phyloP scores from a whole-genome alignment of 768 basidiomycete species.

The Naganishia vaughanmartiniae region DNA sequence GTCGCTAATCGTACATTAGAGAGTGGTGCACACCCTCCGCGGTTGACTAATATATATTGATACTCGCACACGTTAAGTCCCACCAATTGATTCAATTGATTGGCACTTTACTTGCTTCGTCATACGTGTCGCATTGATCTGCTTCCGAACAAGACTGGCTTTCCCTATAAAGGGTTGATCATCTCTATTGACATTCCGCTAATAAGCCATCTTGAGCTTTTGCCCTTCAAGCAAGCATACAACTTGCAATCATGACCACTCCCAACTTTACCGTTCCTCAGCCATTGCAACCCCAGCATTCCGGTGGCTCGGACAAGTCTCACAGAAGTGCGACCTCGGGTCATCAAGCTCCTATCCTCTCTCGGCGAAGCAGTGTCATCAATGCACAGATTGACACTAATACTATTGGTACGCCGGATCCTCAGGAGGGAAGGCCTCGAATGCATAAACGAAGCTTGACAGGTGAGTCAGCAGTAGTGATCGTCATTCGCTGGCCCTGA shows the following conservation, averaged over 20 bases:
- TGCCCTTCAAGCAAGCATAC: neutral
- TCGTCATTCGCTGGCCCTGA: neutral
- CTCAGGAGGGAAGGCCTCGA: slow-evolving; percentile 24
- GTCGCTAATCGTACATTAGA: too few relatives aligned
- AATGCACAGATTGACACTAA: slow-evolving; percentile 29
- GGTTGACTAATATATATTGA: too few relatives aligned
- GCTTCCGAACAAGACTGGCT: neutral
- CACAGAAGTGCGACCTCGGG: slow-evolving; percentile 11
- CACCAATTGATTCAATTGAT: too few relatives aligned
- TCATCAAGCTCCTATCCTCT: slow-evolving; percentile 24
- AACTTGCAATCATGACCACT: neutral
- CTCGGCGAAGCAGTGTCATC: slow-evolving; percentile 24
- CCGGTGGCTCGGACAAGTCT: slow-evolving; percentile 29
- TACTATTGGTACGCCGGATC: slow-evolving; percentile 25
- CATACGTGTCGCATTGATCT: neutral
- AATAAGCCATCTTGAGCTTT: neutral
- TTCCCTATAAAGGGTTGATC: neutral
- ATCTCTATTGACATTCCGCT: neutral
- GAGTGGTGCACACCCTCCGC: too few relatives aligned
- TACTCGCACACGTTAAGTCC: too few relatives aligned
- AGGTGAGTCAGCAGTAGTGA: slow-evolving; percentile 7
- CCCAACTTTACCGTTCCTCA: neutral
- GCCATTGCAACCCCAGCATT: slow-evolving; percentile 18
- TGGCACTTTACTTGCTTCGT: neutral
- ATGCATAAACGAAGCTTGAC: slow-evolving; percentile 36